Evolutionary conservation across 2,329 filamentous ascomycete species (phyloP), one percentile per base, ranked within the genome.

Genomic region (Talaromyces sp.): DNA sequence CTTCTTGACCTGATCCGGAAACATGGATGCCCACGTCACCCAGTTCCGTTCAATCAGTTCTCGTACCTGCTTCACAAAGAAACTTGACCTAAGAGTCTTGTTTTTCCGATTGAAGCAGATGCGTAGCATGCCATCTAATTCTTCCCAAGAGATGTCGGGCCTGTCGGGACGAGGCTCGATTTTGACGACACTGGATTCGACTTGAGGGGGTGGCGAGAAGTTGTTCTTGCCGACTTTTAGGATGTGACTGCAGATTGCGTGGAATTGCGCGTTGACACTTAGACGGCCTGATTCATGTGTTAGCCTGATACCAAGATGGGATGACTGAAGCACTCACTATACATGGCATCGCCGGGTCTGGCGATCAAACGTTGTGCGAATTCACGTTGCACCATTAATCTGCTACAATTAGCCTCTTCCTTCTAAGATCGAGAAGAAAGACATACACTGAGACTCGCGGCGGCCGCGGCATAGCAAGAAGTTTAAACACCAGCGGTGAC

Each of bases 371-470:
- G 88, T 77, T 96, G 88, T 19, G 93, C 93, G 73, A 97, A 97
- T 80, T 98, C 94, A 74, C 93, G 88, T 82, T 98, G 94, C 73
- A 96, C 95, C 93, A 97, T 97, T 80, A 98, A 92, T 69, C 98
- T 87, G 68, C 93, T 29, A 91, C 86, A 58, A 98, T 86, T 56
- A 87, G 61, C 97, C 86, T 58, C 97, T 62, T 95, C 5, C 2
- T 2, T 25, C 31, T 3, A n/a, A 34, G 22, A 1, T 3, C 1
- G 92, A 54, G 97, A 83, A 1, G 93, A 94, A 69, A 13, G 2
- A 27, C 59, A 59, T 58, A 66, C 64, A 66, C 13, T 15, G 64
- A 93, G 67, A 88, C 88, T 38, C 94, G 84, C 0, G 95, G 95
- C 0, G 93, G 89, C 51, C 92, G 92, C 4, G 87, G 88, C 69